Base-by-base conservation (phyloP, 2,329 filamentous ascomycete genomes). In the Calonectria pteridis region DNA sequence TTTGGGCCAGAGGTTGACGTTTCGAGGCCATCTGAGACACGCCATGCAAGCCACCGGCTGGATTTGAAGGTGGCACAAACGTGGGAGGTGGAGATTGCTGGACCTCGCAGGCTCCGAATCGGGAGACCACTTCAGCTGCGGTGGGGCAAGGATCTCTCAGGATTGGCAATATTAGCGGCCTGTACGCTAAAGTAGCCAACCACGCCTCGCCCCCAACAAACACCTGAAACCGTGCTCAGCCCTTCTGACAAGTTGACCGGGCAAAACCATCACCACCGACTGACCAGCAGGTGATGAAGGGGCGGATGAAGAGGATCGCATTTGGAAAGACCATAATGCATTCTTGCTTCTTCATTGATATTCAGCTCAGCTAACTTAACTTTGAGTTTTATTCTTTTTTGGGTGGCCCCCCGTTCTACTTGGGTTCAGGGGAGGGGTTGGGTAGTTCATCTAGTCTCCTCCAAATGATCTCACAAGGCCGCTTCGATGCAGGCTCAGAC, bases 141-240 rank as follows among this genome's bases (percentile, higher is more conserved):
- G 51, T 55, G 51, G 51, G 51, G 51, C 29, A 29, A 55, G 51
- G 26, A 55, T 20, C 28, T 37, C 18, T n/a, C 55, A 62, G 55
- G 33, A 62, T 35, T 62, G 35, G 31, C 55, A 62, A 62, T 23
- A 46, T 55, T 55, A 62, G 31, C 50, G 55, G 31, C 55, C 6
- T 37, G 33, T 35, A 40, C 55, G 23, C 26, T 49, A 69, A 31
- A 26, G 16, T 69, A 31, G 29, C 70, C 70, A 72, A 72, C 65
- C 65, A 74, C 31, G 51, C 51, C 67, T 69, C 68, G 28, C 26
- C 64, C 18, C 63, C 51, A 43, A 71, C 51, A 46, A 40, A 51
- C 31, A 71, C 68, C 72, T 71, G 63, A 73, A 73, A 71, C 72
- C 11, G 43, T 49, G 59, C 31, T 55, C 58, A 40, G 53, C 70